phyloP scores from a whole-genome alignment of 2,329 filamentous ascomycete genomes.

The Fusarium floridanum region DNA sequence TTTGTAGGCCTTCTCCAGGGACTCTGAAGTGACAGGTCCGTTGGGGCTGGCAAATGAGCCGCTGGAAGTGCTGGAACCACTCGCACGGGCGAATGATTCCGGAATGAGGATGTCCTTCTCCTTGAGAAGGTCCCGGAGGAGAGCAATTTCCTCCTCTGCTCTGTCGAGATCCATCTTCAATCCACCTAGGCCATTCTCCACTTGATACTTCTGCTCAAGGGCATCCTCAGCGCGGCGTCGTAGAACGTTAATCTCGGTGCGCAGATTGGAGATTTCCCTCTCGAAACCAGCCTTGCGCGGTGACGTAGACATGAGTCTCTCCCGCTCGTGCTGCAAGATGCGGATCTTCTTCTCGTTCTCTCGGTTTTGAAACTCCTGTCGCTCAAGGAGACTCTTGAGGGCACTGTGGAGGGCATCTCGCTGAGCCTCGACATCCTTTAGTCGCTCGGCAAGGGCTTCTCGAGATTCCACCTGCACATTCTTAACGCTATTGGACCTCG shows the following conservation, averaged over 20 bases:
- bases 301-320: constrained; percentile 76
- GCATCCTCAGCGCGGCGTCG: constrained; percentile 92
- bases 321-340: constrained; percentile 81
- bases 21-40: constrained; percentile 73
- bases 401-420: constrained; percentile 92
- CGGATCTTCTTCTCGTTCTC: constrained; percentile 86
- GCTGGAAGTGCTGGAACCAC: constrained; percentile 49
- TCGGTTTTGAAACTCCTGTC: constrained; percentile 86
- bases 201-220: constrained; percentile 95
- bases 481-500: constrained; percentile 72
- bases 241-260: constrained; percentile 86
- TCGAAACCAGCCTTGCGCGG: constrained; percentile 85
- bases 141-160: constrained; percentile 90
- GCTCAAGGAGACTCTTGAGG: constrained; percentile 84
- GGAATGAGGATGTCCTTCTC: constrained; percentile 87
- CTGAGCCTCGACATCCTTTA: constrained; percentile 95
- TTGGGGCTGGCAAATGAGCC: constrained; percentile 45
- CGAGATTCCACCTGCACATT: constrained; percentile 66
- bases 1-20: constrained; percentile 79
- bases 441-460: constrained; percentile 79
- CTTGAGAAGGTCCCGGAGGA: constrained; percentile 81
- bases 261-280: constrained; percentile 82
- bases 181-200: constrained; percentile 88
- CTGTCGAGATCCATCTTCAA: constrained; percentile 97
- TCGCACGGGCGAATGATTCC: constrained; percentile 65